phyloP scores from a whole-genome alignment of 257 asterid species.

The Solanum corneliomulleri region DNA sequence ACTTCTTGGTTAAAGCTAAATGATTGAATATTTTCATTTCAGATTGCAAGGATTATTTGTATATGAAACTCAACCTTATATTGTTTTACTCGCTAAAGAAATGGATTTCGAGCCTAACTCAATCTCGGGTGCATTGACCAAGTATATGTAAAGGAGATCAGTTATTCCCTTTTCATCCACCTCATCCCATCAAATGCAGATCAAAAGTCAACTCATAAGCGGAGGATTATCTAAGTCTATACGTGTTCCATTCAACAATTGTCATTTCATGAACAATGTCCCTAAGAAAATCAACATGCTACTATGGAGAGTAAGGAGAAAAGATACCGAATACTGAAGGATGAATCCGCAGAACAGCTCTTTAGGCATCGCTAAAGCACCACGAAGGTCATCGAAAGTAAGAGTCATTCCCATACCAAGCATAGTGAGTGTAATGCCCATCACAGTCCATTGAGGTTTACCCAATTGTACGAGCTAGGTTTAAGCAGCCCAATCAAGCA shows the following conservation, averaged over 20 bases:
- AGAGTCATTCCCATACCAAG: conserved; percentile 97
- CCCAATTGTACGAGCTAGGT: conserved; percentile 67
- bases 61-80: no score
- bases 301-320: neutral
- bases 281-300: neutral
- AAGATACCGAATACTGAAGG: conserved; percentile 66
- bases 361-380: conserved; percentile 86
- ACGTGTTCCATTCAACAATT: no score
- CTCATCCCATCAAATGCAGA: no score
- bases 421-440: conserved; percentile 85
- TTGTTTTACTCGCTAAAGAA: no score
- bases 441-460: conserved; percentile 68
- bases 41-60: no score
- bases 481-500: conserved; percentile 61
- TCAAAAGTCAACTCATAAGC: no score
- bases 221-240: no score
- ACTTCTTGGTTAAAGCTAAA: neutral
- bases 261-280: neutral
- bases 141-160: no score
- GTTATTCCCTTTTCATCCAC: no score
- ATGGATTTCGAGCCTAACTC: no score
- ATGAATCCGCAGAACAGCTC: conserved; percentile 54
- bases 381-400: conserved; percentile 76
- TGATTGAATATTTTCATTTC: no score
- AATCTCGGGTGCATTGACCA: no score